These are phyloP conservation scores for Cladosporium sp. DNA, from an alignment of 2,329 filamentous ascomycete genomes.

Conservation along the genomic window DNA sequence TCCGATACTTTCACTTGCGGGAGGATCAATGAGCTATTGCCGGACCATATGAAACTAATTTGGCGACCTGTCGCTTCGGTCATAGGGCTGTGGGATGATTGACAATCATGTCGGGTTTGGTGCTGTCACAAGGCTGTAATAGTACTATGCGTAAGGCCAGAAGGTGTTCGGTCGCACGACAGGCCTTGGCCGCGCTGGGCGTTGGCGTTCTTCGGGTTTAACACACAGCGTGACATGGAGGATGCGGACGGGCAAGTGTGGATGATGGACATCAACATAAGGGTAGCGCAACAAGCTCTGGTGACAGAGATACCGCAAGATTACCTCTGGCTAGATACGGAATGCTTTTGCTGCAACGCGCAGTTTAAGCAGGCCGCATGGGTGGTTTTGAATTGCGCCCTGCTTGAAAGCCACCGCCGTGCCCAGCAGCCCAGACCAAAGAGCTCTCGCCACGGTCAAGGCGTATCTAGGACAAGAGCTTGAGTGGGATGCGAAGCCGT, in stretches of 20 bases:
- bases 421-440: constrained; percentile 6
- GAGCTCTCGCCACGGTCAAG: constrained; percentile 2
- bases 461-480: background rate
- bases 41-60: background rate
- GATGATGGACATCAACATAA: background rate
- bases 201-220: background rate
- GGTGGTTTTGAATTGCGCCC: background rate
- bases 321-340: background rate
- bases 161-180: constrained; percentile 4
- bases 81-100: background rate
- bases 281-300: background rate
- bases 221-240: constrained; percentile 3
- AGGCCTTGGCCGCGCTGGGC: constrained; percentile 15
- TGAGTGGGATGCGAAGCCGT: constrained; percentile 2
- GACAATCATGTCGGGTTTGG: background rate
- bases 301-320: background rate
- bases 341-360: background rate
- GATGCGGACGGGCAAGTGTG: background rate
- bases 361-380: background rate
- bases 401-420: constrained; percentile 1
- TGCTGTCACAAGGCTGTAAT: background rate
- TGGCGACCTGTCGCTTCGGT: background rate
- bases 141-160: constrained; percentile 1
- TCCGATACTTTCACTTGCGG: background rate
- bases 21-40: background rate